Evolutionary conservation across 2,329 filamentous ascomycete species (phyloP).

Genomic region (Magnaporthiopsis incrustans): DNA sequence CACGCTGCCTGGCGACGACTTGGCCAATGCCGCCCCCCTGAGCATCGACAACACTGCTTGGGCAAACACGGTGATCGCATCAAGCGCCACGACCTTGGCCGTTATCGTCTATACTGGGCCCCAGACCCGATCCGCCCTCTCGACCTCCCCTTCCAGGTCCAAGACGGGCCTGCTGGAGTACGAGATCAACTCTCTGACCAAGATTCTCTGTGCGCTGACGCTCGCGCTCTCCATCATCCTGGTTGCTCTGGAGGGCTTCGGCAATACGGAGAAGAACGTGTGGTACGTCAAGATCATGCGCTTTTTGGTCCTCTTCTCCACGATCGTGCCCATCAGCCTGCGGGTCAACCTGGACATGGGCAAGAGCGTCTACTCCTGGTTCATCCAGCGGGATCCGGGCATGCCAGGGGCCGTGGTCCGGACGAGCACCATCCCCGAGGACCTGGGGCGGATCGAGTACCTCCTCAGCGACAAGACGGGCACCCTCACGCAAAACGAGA

Average conservation of each 20-base stretch:
- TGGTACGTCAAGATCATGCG: conserved; percentile 99
- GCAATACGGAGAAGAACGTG: conserved; percentile 52
- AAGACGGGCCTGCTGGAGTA: conserved; percentile 91
- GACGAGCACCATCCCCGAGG: conserved; percentile 95
- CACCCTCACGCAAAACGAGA: conserved; percentile 95
- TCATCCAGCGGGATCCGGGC: conserved; percentile 84
- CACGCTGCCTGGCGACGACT: conserved; percentile 25
- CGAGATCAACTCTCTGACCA: conserved; percentile 95
- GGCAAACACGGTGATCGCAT: conserved; percentile 96
- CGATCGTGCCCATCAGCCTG: conserved; percentile 93
- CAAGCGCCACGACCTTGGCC: conserved; percentile 79
- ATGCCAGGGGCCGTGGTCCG: conserved; percentile 90
- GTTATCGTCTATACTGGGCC: conserved; percentile 92
- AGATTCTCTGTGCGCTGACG: conserved; percentile 87
- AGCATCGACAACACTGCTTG: conserved; percentile 97
- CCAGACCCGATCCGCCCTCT: conserved; percentile 88
- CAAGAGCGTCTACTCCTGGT: conserved; percentile 91
- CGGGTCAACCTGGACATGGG: conserved; percentile 96
- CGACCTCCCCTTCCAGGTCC: conserved; percentile 82
- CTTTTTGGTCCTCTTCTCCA: conserved; percentile 98
- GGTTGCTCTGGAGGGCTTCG: conserved; percentile 79
- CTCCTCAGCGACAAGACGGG: conserved; percentile 95
- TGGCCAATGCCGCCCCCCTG: conserved; percentile 58
- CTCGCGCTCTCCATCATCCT: conserved; percentile 78
- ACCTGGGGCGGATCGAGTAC: conserved; percentile 92